Evolutionary conservation across 805 yeast species (phyloP).

Genomic region (Wickerhamomyces hampshirensis): DNA sequence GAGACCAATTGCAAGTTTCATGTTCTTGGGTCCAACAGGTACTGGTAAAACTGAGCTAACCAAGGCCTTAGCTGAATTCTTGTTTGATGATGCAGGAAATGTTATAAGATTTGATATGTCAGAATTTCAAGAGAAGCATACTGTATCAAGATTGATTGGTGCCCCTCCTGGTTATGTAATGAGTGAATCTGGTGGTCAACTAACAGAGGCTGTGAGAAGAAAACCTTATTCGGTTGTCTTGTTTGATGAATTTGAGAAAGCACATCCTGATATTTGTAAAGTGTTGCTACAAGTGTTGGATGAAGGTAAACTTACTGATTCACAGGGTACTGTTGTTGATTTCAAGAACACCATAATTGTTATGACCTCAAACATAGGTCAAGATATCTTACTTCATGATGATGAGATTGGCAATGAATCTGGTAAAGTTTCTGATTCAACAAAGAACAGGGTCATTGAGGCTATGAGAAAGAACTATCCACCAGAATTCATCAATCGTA

Average conservation of each 20-base stretch:
- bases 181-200: conserved; percentile 88
- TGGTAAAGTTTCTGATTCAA: conserved; percentile 50
- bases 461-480: conserved; percentile 72
- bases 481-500: conserved; percentile 92
- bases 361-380: conserved; percentile 96
- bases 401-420: conserved; percentile 43
- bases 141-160: conserved; percentile 87
- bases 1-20: conserved; percentile 93
- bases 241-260: conserved; percentile 96
- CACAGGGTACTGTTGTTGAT: conserved; percentile 91
- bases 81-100: conserved; percentile 83
- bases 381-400: conserved; percentile 75
- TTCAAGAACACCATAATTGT: conserved; percentile 93
- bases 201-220: conserved; percentile 93
- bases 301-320: conserved; percentile 92
- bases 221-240: conserved; percentile 91
- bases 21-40: conserved; percentile 98
- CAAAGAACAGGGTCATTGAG: conserved; percentile 58
- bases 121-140: conserved; percentile 93
- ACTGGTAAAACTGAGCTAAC: conserved; percentile 97
- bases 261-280: conserved; percentile 94
- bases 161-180: conserved; percentile 99
- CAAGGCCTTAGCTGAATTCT: conserved; percentile 84
- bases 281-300: conserved; percentile 86
- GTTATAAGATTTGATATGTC: conserved; percentile 96